Conservation (phyloP, 176 grass and related monocot genomes). For the Olyra latifolia region DNA sequence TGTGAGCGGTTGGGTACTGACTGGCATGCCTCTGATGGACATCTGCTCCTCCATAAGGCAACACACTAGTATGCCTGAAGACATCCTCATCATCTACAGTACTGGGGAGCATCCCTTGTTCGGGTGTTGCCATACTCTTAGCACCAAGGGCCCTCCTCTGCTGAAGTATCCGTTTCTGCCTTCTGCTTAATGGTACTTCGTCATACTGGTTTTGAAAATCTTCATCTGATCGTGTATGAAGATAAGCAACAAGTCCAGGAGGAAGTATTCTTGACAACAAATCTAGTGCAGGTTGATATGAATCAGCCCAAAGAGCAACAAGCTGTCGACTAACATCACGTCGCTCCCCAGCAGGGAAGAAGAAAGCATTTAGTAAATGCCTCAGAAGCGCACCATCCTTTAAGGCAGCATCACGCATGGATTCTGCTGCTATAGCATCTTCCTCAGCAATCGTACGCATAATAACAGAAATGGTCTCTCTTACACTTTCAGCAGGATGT, state of each 20-base stretch:
- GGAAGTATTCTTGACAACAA: slow-evolving; percentile 93
- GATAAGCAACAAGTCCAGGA: slow-evolving; percentile 99
- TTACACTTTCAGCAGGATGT: slow-evolving; percentile 91
- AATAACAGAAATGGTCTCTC: slow-evolving; percentile 95
- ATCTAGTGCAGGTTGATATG: slow-evolving; percentile 93
- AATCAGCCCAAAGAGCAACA: slow-evolving; percentile 99
- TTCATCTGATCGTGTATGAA: slow-evolving; percentile 86
- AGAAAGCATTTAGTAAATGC: slow-evolving; percentile 95
- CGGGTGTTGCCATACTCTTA: slow-evolving; percentile 56
- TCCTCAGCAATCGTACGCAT: slow-evolving; percentile 99
- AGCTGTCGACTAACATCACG: slow-evolving; percentile 94
- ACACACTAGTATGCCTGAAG: slow-evolving; percentile 30
- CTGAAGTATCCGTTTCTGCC: slow-evolving; percentile 78
- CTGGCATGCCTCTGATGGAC: slow-evolving; percentile 46
- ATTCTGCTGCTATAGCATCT: slow-evolving; percentile 99
- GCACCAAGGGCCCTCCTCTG: slow-evolving; percentile 62
- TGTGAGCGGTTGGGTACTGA: slow-evolving; percentile 39
- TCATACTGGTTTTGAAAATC: slow-evolving; percentile 93
- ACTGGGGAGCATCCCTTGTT: slow-evolving; percentile 50
- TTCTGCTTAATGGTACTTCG: slow-evolving; percentile 83
- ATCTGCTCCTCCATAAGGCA: slow-evolving; percentile 50
- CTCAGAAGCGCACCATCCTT: slow-evolving; percentile 97
- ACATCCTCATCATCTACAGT: slow-evolving; percentile 58
- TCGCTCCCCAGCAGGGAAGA: slow-evolving; percentile 79
- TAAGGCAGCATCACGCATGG: slow-evolving; percentile 97